Evolutionary conservation across 805 yeast genomes (phyloP).

Genomic region (Lipomyces yamadae): DNA sequence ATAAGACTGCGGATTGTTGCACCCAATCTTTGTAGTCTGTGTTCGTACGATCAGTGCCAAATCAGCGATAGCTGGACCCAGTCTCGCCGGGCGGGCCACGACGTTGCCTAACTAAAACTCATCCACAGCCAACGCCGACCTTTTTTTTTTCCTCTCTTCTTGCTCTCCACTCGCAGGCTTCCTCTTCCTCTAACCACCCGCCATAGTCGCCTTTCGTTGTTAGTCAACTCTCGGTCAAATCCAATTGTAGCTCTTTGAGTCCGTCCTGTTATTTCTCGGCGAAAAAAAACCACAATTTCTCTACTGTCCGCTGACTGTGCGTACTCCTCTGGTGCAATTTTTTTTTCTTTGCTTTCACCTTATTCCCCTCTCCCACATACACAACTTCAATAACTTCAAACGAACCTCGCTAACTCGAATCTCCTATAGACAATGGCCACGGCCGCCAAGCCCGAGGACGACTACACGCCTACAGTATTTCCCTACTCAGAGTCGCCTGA

Average conservation of each 20-base stretch:
- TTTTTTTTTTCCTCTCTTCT: conserved; percentile 15
- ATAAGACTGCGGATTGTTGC: not conserved
- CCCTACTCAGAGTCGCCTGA: conserved; percentile 33
- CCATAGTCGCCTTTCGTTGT: not conserved
- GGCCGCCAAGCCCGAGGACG: conserved; percentile 25
- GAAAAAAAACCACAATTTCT: not conserved
- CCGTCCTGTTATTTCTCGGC: not conserved
- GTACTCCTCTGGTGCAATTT: not conserved
- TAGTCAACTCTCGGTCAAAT: not conserved
- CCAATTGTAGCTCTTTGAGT: not conserved
- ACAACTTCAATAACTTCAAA: conserved; percentile 15
- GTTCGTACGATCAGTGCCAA: not conserved
- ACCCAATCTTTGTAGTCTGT: not conserved
- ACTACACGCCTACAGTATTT: conserved; percentile 30
- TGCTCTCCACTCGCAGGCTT: conserved; percentile 7
- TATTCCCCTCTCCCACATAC: not conserved
- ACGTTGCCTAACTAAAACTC: not conserved
- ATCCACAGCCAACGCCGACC: not conserved
- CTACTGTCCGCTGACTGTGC: conserved; percentile 9
- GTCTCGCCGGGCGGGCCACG: not conserved
- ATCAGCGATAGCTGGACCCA: not conserved
- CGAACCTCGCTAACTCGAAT: conserved; percentile 33
- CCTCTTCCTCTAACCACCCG: conserved; percentile 2
- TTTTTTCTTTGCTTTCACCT: not conserved
- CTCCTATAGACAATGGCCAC: conserved; percentile 16